A percentile compares a stretch with the other conserved stretches of the same genome.
phyloP scores from a whole-genome alignment of 2,329 filamentous ascomycete species.

The Hypoxylon sp. region DNA sequence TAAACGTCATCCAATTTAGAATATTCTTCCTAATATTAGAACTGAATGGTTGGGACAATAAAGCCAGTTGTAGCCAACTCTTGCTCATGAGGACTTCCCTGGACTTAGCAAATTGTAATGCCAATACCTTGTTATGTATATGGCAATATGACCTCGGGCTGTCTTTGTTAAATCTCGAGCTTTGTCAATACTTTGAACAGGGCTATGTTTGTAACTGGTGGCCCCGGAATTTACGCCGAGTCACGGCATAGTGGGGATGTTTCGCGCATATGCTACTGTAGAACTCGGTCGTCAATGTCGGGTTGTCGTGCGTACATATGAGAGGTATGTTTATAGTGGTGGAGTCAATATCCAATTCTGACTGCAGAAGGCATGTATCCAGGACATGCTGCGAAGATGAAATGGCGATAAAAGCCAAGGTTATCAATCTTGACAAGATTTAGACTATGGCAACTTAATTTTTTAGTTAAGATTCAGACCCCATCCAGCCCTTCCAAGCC shows the following conservation, averaged over 20 bases:
- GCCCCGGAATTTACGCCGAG: slow-evolving; percentile 28
- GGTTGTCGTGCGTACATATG: slow-evolving; percentile 12
- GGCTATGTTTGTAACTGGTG: slow-evolving; percentile 28
- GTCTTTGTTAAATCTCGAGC: slow-evolving; percentile 10
- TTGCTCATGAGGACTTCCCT: slow-evolving; percentile 5
- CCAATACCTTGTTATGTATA: slow-evolving; percentile 2
- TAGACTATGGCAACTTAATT: neutral
- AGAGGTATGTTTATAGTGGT: slow-evolving; percentile 20
- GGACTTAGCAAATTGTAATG: neutral
- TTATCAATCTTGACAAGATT: slow-evolving; percentile 7
- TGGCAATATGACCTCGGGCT: slow-evolving; percentile 11
- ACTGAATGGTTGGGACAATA: neutral
- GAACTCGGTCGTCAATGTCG: slow-evolving; percentile 27
- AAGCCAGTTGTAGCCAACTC: slow-evolving; percentile 11
- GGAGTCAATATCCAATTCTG: slow-evolving; percentile 3
- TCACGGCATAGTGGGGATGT: slow-evolving; percentile 16
- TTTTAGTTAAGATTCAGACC: slow-evolving; percentile 11
- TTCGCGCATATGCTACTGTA: slow-evolving; percentile 34
- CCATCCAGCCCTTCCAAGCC: neutral
- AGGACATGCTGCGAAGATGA: slow-evolving; percentile 1
- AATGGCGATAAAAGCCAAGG: neutral
- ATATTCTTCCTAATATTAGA: slow-evolving; percentile 4
- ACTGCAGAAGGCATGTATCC: neutral
- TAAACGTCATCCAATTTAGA: slow-evolving; percentile 9
- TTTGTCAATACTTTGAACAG: slow-evolving; percentile 21